Evolutionary conservation across 768 basidiomycete genomes (phyloP).

Genomic region (Phaffia tasmanica): DNA sequence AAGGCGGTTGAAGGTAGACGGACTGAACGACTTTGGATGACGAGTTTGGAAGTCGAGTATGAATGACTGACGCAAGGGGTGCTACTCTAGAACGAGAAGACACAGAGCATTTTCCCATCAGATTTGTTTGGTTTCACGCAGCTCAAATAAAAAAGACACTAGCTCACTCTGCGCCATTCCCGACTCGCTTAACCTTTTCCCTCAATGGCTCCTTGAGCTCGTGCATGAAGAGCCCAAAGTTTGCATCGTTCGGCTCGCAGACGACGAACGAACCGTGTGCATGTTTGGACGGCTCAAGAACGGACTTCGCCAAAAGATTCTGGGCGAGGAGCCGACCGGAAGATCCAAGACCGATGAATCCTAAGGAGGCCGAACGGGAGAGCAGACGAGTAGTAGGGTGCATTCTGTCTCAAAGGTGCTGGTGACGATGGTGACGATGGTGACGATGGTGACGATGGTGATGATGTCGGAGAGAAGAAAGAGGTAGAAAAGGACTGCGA

Average conservation of each 20-base stretch:
- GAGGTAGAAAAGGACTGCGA: too few relatives aligned
- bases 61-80: slow-evolving; percentile 22
- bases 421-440: too few relatives aligned
- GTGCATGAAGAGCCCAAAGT: slow-evolving; percentile 11
- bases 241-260: slow-evolving; percentile 8
- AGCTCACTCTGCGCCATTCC: slow-evolving; percentile 15
- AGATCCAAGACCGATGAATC: too few relatives aligned
- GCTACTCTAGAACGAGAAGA: slow-evolving; percentile 18
- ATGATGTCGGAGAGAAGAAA: too few relatives aligned
- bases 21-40: slow-evolving; percentile 25
- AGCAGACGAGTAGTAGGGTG: too few relatives aligned
- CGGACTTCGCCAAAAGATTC: too few relatives aligned
- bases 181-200: slow-evolving; percentile 14
- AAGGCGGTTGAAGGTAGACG: slow-evolving; percentile 25
- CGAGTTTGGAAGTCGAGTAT: slow-evolving; percentile 16
- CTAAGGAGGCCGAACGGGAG: too few relatives aligned
- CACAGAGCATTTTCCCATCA: slow-evolving; percentile 10
- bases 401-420: too few relatives aligned
- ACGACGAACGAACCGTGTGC: slow-evolving; percentile 1
- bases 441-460: too few relatives aligned
- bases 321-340: too few relatives aligned
- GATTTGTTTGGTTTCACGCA: slow-evolving; percentile 9
- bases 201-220: neutral
- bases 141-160: neutral
- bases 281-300: too few relatives aligned